Base-by-base conservation (phyloP, 2,329 filamentous ascomycete genomes). In the Pseudocercospora fuligena region DNA sequence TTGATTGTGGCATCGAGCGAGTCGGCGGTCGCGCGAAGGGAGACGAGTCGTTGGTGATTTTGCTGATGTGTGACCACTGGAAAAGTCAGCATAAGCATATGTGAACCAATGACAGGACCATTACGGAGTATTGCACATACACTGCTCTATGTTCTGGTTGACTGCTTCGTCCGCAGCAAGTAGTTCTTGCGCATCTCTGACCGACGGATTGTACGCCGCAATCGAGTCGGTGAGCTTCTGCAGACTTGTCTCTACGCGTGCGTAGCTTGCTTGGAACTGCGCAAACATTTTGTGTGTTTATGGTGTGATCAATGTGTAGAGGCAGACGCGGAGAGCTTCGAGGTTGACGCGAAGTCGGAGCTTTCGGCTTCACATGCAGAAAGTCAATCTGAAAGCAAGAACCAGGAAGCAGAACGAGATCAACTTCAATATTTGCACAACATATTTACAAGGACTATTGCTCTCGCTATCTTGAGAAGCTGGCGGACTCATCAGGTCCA, bases 201-300 rank as follows among this genome's bases (percentile, higher is more conserved):
- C 82, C 6, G 90, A 92, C 0, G 92, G 92, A 74, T 93, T 92
- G 80, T 94, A 94, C 70, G 92, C 91, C 5, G 91, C 86, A 69
- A 96, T 90, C 0, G 92, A 94, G 77, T 93, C 91, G 72, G 93
- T 89, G 36, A 96, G 83, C 29, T 83, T 88, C 12, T 86, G 85
- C 21, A 96, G 82, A 5, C 81, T 81, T 61, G 77, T 76, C 65
- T 85, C 82, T 51, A 85, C 75, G 66, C 82, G 79, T 70, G 81
- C 76, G 67, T 83, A 83, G 67, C 80, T 81, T 14, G 75, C 71
- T 31, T 80, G 78, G 33, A 84, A 78, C 31, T 80, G 67, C 58
- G 76, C 73, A 62, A 81, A 78, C 82, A 84, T 84, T 3, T 23
- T 56, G 25, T 36, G 16, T 49, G 70, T 40, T 47, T 33, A 23